Percentiles rank a stretch among this genome's conserved stretches.
Conservation (phyloP, 306 rosid species). For the Glycine soja region DNA sequence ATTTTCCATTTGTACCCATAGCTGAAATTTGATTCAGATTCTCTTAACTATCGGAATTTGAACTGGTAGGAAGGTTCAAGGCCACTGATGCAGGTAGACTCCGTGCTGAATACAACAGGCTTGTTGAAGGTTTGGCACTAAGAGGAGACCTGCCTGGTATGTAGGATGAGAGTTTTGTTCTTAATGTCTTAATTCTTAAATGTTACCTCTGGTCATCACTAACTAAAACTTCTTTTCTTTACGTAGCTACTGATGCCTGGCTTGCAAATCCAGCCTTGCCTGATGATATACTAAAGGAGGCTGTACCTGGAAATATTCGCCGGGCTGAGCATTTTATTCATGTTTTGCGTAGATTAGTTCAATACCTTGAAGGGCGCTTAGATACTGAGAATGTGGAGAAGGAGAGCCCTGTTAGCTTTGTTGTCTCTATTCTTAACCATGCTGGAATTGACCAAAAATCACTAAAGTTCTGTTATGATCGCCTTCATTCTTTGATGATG, state of each 20-base stretch:
- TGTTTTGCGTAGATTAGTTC: slow-evolving; percentile 85
- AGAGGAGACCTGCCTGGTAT: slow-evolving; percentile 86
- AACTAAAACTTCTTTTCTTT: slow-evolving; percentile 41
- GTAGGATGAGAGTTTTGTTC: slow-evolving; percentile 36
- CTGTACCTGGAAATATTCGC: slow-evolving; percentile 97
- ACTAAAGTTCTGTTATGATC: slow-evolving; percentile 91
- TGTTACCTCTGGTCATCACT: slow-evolving; percentile 22
- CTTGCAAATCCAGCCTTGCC: slow-evolving; percentile 95
- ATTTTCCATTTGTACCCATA: slow-evolving; percentile 36
- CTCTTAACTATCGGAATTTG: slow-evolving; percentile 68
- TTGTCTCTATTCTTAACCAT: slow-evolving; percentile 65
- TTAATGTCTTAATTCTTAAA: slow-evolving; percentile 22
- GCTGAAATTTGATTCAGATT: slow-evolving; percentile 53
- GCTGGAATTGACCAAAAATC: slow-evolving; percentile 97
- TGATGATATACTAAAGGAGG: slow-evolving; percentile 94
- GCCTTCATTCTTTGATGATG: slow-evolving; percentile 93
- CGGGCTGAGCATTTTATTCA: slow-evolving; percentile 89
- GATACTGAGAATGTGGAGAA: slow-evolving; percentile 94
- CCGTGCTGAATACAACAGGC: slow-evolving; percentile 90
- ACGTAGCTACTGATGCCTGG: slow-evolving; percentile 79
- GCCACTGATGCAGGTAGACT: slow-evolving; percentile 96
- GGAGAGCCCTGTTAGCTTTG: slow-evolving; percentile 82
- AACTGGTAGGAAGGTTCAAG: slow-evolving; percentile 98
- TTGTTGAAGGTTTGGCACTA: slow-evolving; percentile 92
- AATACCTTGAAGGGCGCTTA: slow-evolving; percentile 86